phyloP scores from a whole-genome alignment of 169 alveolate genomes.

The Eimeria necatrix region DNA sequence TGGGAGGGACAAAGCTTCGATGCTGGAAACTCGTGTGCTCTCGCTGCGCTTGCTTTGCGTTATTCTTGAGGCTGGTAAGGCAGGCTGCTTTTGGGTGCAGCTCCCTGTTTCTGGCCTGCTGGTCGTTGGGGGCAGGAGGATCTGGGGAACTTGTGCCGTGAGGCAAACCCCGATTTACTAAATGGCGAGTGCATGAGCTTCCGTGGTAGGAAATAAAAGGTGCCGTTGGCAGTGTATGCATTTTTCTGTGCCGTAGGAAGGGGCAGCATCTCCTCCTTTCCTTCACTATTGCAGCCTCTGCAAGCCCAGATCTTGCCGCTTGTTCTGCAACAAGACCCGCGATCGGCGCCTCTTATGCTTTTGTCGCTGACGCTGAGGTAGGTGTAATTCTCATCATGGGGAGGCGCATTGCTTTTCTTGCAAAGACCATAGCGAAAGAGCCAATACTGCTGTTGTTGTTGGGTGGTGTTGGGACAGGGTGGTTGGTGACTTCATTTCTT shows the following conservation, averaged over 20 bases:
- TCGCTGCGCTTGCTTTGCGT: slow-evolving; percentile 58
- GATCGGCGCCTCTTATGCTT: slow-evolving; percentile 61
- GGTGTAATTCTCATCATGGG: not conserved
- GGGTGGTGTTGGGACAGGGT: slow-evolving; percentile 30
- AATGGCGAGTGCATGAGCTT: not conserved
- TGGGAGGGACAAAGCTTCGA: slow-evolving; percentile 29
- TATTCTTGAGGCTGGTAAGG: slow-evolving; percentile 56
- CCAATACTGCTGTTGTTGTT: not conserved
- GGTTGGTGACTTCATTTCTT: slow-evolving; percentile 64
- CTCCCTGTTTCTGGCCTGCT: not conserved
- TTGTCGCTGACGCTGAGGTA: slow-evolving; percentile 62
- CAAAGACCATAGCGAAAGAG: no score
- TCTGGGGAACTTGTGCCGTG: not conserved
- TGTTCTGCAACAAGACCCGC: slow-evolving; percentile 62
- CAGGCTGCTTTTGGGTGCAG: not conserved
- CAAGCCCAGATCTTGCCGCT: slow-evolving; percentile 64
- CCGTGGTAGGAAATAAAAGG: not conserved
- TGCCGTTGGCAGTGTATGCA: not conserved
- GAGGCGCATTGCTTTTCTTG: no score
- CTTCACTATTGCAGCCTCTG: slow-evolving; percentile 36
- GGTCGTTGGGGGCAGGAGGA: not conserved
- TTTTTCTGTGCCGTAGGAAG: slow-evolving; percentile 16
- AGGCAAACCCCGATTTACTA: not conserved
- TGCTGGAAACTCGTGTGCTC: slow-evolving; percentile 44
- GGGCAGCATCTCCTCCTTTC: slow-evolving; percentile 32